Percentiles rank a stretch among this genome's conserved stretches.
phyloP scores from a whole-genome alignment of 306 rosid genomes.

The Benincasa hispida region DNA sequence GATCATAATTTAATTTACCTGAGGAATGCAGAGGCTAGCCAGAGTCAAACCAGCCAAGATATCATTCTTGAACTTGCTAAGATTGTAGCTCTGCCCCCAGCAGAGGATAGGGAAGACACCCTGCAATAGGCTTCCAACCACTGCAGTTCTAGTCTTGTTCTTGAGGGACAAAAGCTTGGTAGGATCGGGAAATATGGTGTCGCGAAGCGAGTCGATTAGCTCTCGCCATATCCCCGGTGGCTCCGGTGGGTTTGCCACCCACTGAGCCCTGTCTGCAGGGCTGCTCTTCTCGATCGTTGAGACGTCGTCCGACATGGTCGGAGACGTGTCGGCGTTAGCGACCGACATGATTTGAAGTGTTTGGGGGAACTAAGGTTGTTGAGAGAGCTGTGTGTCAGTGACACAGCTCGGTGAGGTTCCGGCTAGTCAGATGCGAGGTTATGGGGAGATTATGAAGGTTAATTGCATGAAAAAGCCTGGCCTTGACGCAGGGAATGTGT shows the following conservation, averaged over 20 bases:
- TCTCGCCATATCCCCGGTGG: constrained; percentile 38
- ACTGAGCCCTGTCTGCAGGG: constrained; percentile 13
- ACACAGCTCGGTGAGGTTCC: neutral
- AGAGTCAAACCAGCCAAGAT: constrained; percentile 57
- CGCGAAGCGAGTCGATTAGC: constrained; percentile 15
- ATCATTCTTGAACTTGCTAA: constrained; percentile 30
- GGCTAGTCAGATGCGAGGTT: neutral
- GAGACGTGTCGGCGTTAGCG: neutral
- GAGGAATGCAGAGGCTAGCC: constrained; percentile 71
- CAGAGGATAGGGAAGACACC: constrained; percentile 32
- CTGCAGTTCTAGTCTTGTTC: constrained; percentile 18
- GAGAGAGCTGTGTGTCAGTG: constrained; percentile 4
- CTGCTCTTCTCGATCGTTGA: constrained; percentile 18
- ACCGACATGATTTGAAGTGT: constrained; percentile 28
- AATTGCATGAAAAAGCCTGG: neutral
- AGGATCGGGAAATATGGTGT: neutral
- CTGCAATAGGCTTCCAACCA: constrained; percentile 5
- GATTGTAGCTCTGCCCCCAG: constrained; percentile 33
- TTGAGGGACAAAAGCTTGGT: constrained; percentile 16
- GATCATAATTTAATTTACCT: constrained; percentile 26
- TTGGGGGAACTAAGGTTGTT: constrained; percentile 21
- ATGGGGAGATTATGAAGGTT: too few relatives aligned
- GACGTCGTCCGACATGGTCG: neutral
- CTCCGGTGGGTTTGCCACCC: constrained; percentile 53
- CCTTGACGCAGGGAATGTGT: neutral